Evolutionary conservation across 2,329 filamentous ascomycete species (phyloP), one percentile per base, ranked within the genome.

Genomic region (Sporothrix brunneoviolacea): DNA sequence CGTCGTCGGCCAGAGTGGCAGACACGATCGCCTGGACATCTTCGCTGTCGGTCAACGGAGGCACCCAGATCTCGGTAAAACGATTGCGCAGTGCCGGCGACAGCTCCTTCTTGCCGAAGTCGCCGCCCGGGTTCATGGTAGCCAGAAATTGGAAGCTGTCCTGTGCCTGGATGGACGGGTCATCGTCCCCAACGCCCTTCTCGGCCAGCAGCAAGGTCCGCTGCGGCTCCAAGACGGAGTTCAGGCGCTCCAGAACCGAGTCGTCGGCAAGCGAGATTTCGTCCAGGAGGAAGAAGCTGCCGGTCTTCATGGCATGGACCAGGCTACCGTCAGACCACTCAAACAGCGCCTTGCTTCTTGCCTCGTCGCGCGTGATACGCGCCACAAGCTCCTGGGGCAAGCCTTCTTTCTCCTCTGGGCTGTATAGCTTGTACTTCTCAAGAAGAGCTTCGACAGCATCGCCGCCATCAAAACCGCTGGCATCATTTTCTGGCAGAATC

Each of bases 41-140:
- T 27, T 90, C 83, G 46, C 82, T 79, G 53, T 91, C 87, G 1
- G 89, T 90, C 52, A 97, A 71, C 1, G 91, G 80, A 1, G 93
- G 90, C 0, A 97, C 93, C 93, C 93, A 98, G 8, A 99, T 96
- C 67, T 99, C 93, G 0, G 93, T 99, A 65, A 99, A 95, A 54
- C 93, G 87, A 64, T 99, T 98, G 40, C 93, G 80, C 53, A 99
- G 72, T 13, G 93, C 94, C 3, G 93, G 93, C 1, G 93, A 98
- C 12, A 99, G 77, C 65, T 99, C 93, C 59, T 91, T 89, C 70
- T 99, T 99, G 57, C 93, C 93, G 65, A 97, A 98, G 63, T 99
- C 93, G 40, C 94, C 93, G 45, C 94, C 94, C 8, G 93, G 93
- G 59, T 99, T 99, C 93, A 99, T 99, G 0, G 93, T 98, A 4